Conservation (phyloP, 805 yeast genomes). For the Myxozyma neotropica region DNA sequence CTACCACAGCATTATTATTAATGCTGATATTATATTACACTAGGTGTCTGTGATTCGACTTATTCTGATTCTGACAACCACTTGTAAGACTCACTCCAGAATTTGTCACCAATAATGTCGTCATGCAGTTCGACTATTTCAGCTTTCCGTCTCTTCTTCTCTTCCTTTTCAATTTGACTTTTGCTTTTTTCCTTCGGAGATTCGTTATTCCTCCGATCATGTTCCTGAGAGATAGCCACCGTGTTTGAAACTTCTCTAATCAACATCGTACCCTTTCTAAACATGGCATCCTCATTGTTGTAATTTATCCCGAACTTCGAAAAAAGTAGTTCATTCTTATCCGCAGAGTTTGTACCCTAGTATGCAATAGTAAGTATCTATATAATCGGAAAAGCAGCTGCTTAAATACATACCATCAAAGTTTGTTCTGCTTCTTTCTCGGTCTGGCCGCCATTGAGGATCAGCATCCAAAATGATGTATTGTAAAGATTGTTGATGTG, state of each 20-base stretch:
- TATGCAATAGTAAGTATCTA: neutral
- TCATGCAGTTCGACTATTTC: slow-evolving; percentile 52
- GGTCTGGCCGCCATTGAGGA: slow-evolving; percentile 64
- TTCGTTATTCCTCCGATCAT: slow-evolving; percentile 8
- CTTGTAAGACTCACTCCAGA: slow-evolving; percentile 51
- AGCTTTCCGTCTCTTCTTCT: slow-evolving; percentile 55
- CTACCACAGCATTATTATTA: too few relatives aligned
- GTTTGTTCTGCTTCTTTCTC: slow-evolving; percentile 79
- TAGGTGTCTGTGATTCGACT: neutral
- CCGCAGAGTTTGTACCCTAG: slow-evolving; percentile 73
- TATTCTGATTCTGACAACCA: slow-evolving; percentile 3
- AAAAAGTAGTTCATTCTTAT: slow-evolving; percentile 87
- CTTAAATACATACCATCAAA: slow-evolving; percentile 46
- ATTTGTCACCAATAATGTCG: slow-evolving; percentile 64
- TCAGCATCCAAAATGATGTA: slow-evolving; percentile 88
- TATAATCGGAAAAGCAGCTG: neutral
- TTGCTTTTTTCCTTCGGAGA: slow-evolving; percentile 32
- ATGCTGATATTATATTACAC: too few relatives aligned
- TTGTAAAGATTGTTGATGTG: slow-evolving; percentile 94
- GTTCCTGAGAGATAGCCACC: neutral
- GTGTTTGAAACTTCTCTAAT: slow-evolving; percentile 49
- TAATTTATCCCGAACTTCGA: slow-evolving; percentile 80
- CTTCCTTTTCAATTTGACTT: slow-evolving; percentile 55
- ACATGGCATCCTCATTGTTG: slow-evolving; percentile 86
- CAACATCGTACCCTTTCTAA: slow-evolving; percentile 75